Conservation (phyloP, 2,329 filamentous ascomycete genomes). For the Helicocarpus griseus region DNA sequence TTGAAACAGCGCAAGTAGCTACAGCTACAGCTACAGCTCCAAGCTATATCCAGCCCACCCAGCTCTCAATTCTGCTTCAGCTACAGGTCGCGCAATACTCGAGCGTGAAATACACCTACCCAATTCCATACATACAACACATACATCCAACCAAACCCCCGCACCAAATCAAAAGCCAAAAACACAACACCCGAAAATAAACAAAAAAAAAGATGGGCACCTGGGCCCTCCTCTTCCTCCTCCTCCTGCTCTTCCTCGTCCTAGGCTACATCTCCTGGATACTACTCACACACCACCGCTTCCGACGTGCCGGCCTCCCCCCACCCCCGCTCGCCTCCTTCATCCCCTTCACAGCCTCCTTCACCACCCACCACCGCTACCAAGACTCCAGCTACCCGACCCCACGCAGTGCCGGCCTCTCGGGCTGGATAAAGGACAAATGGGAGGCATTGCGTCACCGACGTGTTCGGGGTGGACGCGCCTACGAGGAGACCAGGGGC, state of each 20-base stretch:
- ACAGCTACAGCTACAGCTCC: not conserved
- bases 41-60: too few relatives aligned
- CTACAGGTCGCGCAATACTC: not conserved
- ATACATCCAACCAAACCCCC: not conserved
- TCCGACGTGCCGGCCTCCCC: constrained; percentile 64
- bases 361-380: constrained; percentile 34
- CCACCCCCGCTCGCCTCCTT: constrained; percentile 54
- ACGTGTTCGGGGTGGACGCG: constrained; percentile 57
- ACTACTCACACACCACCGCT: constrained; percentile 61
- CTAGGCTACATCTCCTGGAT: constrained; percentile 55
- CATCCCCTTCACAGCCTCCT: constrained; percentile 53
- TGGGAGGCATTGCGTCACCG: constrained; percentile 54
- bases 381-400: constrained; percentile 33
- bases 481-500: constrained; percentile 62
- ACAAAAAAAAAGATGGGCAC: not conserved
- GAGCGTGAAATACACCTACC: constrained; percentile 1
- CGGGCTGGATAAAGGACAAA: constrained; percentile 64
- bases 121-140: constrained; percentile 17
- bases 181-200: not conserved
- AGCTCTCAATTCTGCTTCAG: not conserved
- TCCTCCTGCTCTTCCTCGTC: constrained; percentile 55
- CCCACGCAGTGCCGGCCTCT: constrained; percentile 52
- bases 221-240: constrained; percentile 54
- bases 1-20: not conserved
- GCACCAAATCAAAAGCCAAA: not conserved